Conservation (phyloP, 2,329 filamentous ascomycete species). For the Elsinoe batatas region DNA sequence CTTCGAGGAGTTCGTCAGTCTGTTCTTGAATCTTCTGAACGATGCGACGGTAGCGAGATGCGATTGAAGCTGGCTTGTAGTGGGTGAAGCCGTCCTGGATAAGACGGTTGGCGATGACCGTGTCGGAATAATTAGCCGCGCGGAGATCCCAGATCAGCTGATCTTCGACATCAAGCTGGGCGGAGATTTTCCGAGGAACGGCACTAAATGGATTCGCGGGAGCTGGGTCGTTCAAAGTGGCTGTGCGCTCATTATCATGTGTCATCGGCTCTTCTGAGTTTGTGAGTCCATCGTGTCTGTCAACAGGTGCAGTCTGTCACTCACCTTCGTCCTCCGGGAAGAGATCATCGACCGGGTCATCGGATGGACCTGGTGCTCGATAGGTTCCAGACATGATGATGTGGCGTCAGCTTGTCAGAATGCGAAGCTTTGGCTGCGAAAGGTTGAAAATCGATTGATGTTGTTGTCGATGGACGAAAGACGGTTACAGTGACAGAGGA, state of each 20-base stretch:
- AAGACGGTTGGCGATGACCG: constrained; percentile 35
- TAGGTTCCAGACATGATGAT: neutral
- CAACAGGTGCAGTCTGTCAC: neutral
- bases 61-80: constrained; percentile 40
- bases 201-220: neutral
- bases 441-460: no score
- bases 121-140: constrained; percentile 34
- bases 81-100: constrained; percentile 32
- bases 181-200: constrained; percentile 14
- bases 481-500: no score
- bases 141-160: constrained; percentile 37
- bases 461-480: no score
- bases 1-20: constrained; percentile 37
- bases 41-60: constrained; percentile 38
- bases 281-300: neutral
- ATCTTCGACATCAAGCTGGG: constrained; percentile 40
- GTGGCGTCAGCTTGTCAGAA: no score
- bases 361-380: neutral
- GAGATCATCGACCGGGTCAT: neutral
- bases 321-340: neutral
- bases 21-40: constrained; percentile 33
- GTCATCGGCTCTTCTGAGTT: neutral
- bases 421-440: no score
- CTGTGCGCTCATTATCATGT: neutral
- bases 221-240: neutral